Evolutionary conservation across 768 basidiomycete genomes (phyloP), one percentile per base, ranked within the genome.

Genomic region (Boletus sp.): DNA sequence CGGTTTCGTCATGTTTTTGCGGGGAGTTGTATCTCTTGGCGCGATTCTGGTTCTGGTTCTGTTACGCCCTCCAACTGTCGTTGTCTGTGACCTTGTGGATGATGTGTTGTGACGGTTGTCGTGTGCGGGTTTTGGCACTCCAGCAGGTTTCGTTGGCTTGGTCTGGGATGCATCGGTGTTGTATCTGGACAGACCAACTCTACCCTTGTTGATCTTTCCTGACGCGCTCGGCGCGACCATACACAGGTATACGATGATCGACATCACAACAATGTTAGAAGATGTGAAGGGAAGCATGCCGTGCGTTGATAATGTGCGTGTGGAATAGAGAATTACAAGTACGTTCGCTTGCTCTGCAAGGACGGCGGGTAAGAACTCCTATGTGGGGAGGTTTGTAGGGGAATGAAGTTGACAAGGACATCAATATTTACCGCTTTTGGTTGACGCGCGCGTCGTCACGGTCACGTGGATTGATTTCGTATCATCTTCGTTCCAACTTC

Each of bases 291-390:
- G 29, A n/a, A 40, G 17, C 64, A 67, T 67, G 33, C 3, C 7
- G 11, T 17, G 42, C 1, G 18, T 52, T 50, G 7, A 28, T 3
- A 33, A 40, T 7, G 44, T 7, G 28, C 2, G 50, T 48, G 6
- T 49, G 14, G 9, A 52, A 36, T 15, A 20, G 9, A 20, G 5
- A 28, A 3, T 9, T 12, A 7, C 14, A 30, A 7, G 24, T 40
- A 20, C 2, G 24, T 54, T 10, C 14, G 24, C 49, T 65, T 67
- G 59, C 44, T 57, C 52, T 68, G 42, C 67, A 63, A 57, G 52
- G 18, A 20, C 40, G n/a, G 58, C 55, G 55, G 37, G 48, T 24
- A 49, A 35, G 12, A 20, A 45, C 8, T 29, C 32, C 20, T 37
- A 24, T 45, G 20, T 45, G 14, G 14, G n/a, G 5, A 24, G 47